Evolutionary conservation across 192 early-diverging fungal species (phyloP), one percentile per base, ranked within the genome.

Genomic region (Backusella macrospora): DNA sequence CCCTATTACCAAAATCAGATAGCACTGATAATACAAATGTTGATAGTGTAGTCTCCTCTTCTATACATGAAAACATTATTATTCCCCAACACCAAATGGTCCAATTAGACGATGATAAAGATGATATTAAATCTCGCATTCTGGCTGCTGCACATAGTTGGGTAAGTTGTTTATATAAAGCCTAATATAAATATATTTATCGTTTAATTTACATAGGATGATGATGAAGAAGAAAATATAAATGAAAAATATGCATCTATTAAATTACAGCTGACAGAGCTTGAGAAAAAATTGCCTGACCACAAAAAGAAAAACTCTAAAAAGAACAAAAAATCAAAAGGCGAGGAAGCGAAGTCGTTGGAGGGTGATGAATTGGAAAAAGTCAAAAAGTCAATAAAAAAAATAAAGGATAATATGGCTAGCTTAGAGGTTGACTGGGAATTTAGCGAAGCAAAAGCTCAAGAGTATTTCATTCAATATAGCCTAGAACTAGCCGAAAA

Each of bases 351-450:
- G 21, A 69, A 45, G 14, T 2, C 9, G 2, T 37, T 65, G 46
- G 10, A 70, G 76, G n/a, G 48, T 55, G 1, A 69, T 64, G 21
- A 66, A 47, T 16, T 74, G 68, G 21, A 68, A 66, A 10, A 67
- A 63, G 13, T 39, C 9, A 39, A 44, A 44, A 73, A 3, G 74
- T 63, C 66, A 62, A 84, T 48, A 62, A 80, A 45, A 78, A 76
- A 37, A 12, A 70, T 64, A 66, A 81, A 73, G 70, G 68, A 48
- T 70, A 73, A 47, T 0, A 16, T 84, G 43, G 66, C 75, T 43
- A 76, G 76, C 12, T 62, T 83, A 26, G 86, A 85, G 43, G 49
- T 73, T 13, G 82, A 84, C 49, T 81, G 80, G 65, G 75, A 82
- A 0, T 85, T 80, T 47, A 71, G 82, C 43, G 80, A 80, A 21